Conservation (phyloP, 768 basidiomycete genomes). For the Lyophyllum atratum region DNA sequence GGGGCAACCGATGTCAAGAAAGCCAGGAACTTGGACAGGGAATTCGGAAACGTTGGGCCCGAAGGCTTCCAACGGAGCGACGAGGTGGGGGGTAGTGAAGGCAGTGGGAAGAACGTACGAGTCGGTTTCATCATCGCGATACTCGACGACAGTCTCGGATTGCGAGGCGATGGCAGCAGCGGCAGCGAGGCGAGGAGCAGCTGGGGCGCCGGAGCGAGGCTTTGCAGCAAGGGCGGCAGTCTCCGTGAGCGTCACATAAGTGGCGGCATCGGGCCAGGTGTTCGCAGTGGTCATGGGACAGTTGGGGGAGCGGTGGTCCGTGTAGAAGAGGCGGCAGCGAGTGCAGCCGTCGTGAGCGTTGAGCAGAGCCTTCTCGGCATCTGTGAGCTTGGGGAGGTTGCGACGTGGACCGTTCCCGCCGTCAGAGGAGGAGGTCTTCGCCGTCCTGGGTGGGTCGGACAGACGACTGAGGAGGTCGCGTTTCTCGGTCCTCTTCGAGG, state of each 20-base stretch:
- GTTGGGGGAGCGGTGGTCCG: conserved; percentile 5
- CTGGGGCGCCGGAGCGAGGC: too few relatives aligned
- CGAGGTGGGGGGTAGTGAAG: background rate
- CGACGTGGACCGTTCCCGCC: background rate
- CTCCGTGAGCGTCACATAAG: background rate
- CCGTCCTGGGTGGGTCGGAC: background rate
- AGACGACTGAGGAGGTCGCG: background rate
- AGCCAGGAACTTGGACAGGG: background rate
- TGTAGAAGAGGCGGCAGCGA: conserved; percentile 15
- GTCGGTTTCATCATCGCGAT: background rate
- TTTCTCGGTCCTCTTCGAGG: background rate
- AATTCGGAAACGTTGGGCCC: conserved; percentile 1
- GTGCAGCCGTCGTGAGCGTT: conserved; percentile 16
- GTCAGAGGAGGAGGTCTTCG: background rate
- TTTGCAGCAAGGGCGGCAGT: background rate
- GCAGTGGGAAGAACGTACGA: background rate
- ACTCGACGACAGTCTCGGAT: background rate
- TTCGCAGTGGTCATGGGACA: background rate
- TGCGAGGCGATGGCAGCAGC: background rate
- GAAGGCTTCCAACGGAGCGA: background rate
- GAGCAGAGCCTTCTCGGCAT: conserved; percentile 11
- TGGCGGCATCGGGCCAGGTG: background rate
- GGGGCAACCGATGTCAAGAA: conserved; percentile 16
- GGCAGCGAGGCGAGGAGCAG: background rate
- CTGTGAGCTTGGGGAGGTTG: conserved; percentile 9